phyloP scores from a whole-genome alignment of 2,329 filamentous ascomycete genomes.

The Fusarium sp. region DNA sequence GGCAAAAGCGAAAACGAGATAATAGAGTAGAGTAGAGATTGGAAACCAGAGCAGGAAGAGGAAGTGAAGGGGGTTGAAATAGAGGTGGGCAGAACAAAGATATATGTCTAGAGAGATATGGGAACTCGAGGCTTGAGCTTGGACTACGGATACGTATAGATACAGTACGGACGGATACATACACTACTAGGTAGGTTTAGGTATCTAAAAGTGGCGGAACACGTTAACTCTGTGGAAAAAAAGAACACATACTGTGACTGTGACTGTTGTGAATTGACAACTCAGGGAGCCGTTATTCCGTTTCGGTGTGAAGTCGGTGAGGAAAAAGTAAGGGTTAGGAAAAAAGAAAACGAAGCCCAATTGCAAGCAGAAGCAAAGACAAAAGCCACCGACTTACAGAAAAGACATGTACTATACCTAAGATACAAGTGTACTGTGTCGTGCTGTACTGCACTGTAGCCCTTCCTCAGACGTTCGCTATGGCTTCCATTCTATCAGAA shows the following conservation, averaged over 20 bases:
- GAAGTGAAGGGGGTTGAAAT: neutral
- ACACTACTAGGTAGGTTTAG: neutral
- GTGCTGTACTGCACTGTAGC: neutral
- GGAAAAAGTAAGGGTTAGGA: slow-evolving; percentile 4
- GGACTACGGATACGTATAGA: neutral
- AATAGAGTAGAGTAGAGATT: neutral
- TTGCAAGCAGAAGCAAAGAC: slow-evolving; percentile 33
- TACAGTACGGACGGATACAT: slow-evolving; percentile 18
- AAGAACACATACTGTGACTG: slow-evolving; percentile 12
- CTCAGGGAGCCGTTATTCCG: slow-evolving; percentile 30
- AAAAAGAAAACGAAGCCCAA: slow-evolving; percentile 14
- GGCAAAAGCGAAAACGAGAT: slow-evolving; percentile 12
- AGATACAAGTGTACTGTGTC: no score
- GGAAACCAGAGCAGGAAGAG: neutral
- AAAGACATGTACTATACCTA: neutral
- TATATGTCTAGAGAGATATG: slow-evolving; percentile 10
- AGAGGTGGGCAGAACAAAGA: slow-evolving; percentile 22
- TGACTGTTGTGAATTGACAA: slow-evolving; percentile 36
- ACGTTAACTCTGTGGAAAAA: slow-evolving; percentile 16
- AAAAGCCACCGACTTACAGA: slow-evolving; percentile 6
- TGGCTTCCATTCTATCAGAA: slow-evolving; percentile 11
- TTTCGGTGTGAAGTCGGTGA: slow-evolving; percentile 51
- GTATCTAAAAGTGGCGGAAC: slow-evolving; percentile 32
- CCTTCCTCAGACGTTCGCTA: slow-evolving; percentile 27
- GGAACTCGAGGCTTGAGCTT: slow-evolving; percentile 14